Evolutionary conservation across 169 alveolate genomes (phyloP).

Genomic region (Eimeria maxima): DNA sequence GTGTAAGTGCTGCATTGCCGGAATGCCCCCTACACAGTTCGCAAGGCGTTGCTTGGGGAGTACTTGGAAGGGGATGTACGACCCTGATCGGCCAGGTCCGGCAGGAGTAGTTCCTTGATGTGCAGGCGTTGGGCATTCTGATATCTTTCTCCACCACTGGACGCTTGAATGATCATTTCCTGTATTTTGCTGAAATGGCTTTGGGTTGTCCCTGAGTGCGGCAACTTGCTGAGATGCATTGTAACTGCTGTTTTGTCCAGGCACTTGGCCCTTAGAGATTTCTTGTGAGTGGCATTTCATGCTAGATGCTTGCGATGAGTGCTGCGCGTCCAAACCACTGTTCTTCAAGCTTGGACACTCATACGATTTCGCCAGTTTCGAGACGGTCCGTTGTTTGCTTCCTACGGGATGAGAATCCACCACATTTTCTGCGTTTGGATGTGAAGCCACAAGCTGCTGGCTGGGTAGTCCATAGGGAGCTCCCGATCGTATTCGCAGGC

Average conservation of each 20-base stretch:
- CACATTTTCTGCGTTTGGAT: neutral
- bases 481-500: neutral
- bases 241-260: neutral
- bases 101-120: neutral
- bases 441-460: neutral
- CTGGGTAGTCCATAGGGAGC: neutral
- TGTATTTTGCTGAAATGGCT: neutral
- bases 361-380: neutral
- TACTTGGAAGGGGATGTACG: neutral
- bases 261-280: neutral
- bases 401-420: neutral
- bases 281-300: neutral
- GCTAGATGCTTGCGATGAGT: neutral
- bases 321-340: conserved; percentile 10
- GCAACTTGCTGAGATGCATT: neutral
- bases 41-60: neutral
- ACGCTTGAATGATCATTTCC: neutral
- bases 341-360: neutral
- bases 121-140: neutral
- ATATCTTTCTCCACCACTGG: neutral
- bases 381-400: neutral
- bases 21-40: neutral
- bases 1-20: conserved; percentile 16
- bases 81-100: neutral
- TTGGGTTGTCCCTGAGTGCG: neutral